phyloP scores from a whole-genome alignment of 129 eudicot species.

The Flaveria trinervia region DNA sequence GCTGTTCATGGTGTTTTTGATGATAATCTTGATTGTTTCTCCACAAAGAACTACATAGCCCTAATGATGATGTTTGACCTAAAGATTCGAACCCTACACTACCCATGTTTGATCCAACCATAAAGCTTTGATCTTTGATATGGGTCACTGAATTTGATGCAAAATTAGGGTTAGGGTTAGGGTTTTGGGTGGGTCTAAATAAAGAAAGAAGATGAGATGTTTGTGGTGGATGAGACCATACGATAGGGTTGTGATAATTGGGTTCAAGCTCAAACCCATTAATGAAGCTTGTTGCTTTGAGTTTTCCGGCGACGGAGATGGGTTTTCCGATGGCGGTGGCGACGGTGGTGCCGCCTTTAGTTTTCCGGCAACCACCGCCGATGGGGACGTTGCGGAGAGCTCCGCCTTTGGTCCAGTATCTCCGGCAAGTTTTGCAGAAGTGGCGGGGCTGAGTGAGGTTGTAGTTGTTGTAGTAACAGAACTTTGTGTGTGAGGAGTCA shows the following conservation, averaged over 20 bases:
- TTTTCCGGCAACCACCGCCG: conserved; percentile 82
- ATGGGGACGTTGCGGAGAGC: conserved; percentile 85
- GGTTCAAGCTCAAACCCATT: conserved; percentile 45
- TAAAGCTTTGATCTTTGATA: conserved; percentile 51
- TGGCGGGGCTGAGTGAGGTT: conserved; percentile 95
- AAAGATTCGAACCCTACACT: conserved; percentile 47
- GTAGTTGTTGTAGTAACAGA: conserved; percentile 61
- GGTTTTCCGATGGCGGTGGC: conserved; percentile 37
- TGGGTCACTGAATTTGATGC: conserved; percentile 36
- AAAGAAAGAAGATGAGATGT: conserved; percentile 64
- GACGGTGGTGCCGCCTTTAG: conserved; percentile 40
- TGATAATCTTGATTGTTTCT: conserved; percentile 30
- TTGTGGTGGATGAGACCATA: conserved; percentile 58
- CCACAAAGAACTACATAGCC: conserved; percentile 36
- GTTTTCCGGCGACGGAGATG: conserved; percentile 32
- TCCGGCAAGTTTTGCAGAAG: conserved; percentile 86
- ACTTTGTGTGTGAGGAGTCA: conserved; percentile 75
- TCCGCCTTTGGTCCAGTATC: conserved; percentile 91
- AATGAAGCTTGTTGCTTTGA: conserved; percentile 38
- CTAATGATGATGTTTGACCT: conserved; percentile 29
- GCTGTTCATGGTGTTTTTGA: conserved; percentile 40
- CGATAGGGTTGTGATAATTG: conserved; percentile 41
- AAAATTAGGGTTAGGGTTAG: conserved; percentile 59
- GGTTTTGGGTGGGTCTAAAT: conserved; percentile 67
- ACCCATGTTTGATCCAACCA: conserved; percentile 47